phyloP scores from a whole-genome alignment of 2,329 filamentous ascomycete species.

The Penicillium brevicompactum region DNA sequence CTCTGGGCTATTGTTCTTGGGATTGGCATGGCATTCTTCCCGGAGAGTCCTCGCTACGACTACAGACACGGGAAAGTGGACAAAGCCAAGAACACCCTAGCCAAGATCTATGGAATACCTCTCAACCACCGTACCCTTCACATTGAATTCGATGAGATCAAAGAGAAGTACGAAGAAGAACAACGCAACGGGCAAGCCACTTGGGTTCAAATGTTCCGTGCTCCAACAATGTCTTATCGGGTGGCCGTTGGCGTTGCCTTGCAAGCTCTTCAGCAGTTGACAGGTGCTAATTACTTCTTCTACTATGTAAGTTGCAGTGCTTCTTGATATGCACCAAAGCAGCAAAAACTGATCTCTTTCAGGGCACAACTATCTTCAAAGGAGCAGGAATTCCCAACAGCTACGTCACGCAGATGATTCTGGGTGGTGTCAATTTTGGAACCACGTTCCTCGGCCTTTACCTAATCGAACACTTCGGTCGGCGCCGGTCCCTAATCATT shows the following conservation, averaged over 20 bases:
- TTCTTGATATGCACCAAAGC: too few species aligned
- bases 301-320: slow-evolving; percentile 51
- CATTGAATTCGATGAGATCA: slow-evolving; percentile 58
- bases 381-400: slow-evolving; percentile 66
- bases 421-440: slow-evolving; percentile 67
- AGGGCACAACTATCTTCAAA: slow-evolving; percentile 51
- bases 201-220: slow-evolving; percentile 43
- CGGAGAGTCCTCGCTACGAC: slow-evolving; percentile 60
- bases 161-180: slow-evolving; percentile 58
- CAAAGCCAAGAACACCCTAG: slow-evolving; percentile 53
- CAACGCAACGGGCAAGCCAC: slow-evolving; percentile 34
- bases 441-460: slow-evolving; percentile 68
- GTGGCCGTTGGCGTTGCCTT: slow-evolving; percentile 44
- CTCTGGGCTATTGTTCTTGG: slow-evolving; percentile 59
- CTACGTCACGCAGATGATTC: slow-evolving; percentile 66
- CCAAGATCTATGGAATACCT: slow-evolving; percentile 57
- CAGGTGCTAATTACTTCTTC: slow-evolving; percentile 50
- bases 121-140: slow-evolving; percentile 55
- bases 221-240: slow-evolving; percentile 47
- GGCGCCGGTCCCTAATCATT: slow-evolving; percentile 67
- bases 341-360: background rate
- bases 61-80: slow-evolving; percentile 59
- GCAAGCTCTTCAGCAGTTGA: slow-evolving; percentile 48
- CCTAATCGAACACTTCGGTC: slow-evolving; percentile 68
- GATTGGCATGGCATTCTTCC: slow-evolving; percentile 56